A percentile compares a stretch with the other conserved stretches of the same genome.
Conservation (phyloP, 2,329 filamentous ascomycete genomes). For the Talaromyces piceae region DNA sequence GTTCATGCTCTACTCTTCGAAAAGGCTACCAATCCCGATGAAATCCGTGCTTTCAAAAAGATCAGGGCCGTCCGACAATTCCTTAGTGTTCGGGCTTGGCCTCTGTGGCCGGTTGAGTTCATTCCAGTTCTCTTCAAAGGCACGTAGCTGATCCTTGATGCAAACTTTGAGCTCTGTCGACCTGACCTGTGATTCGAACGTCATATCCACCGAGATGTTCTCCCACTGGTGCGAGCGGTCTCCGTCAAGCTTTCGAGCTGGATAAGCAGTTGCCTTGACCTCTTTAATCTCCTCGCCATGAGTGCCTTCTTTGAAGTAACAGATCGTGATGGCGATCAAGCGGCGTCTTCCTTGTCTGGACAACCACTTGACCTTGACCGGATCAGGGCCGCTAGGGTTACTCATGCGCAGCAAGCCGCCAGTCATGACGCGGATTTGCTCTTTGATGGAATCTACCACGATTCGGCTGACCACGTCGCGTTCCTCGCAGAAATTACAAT, state of each 20-base stretch:
- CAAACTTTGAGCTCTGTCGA: background rate
- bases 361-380: background rate
- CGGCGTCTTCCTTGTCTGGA: background rate
- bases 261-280: background rate
- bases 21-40: too few species aligned
- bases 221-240: background rate
- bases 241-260: background rate
- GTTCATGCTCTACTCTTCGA: too few species aligned
- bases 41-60: too few species aligned
- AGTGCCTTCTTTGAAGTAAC: background rate
- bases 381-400: background rate
- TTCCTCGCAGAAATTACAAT: conserved; percentile 6
- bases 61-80: background rate
- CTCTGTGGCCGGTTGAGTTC: background rate
- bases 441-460: background rate
- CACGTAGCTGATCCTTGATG: background rate
- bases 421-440: background rate
- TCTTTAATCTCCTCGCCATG: background rate
- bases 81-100: background rate
- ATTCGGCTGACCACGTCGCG: background rate
- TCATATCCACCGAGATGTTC: background rate
- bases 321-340: background rate
- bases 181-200: background rate
- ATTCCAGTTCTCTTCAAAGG: background rate
- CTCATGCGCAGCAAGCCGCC: background rate